Percentiles rank a stretch among this genome's conserved stretches.
These are phyloP conservation scores for Mortierella sp. DNA, from an alignment of 371 early-diverging fungal genomes.

Conservation along the genomic window DNA sequence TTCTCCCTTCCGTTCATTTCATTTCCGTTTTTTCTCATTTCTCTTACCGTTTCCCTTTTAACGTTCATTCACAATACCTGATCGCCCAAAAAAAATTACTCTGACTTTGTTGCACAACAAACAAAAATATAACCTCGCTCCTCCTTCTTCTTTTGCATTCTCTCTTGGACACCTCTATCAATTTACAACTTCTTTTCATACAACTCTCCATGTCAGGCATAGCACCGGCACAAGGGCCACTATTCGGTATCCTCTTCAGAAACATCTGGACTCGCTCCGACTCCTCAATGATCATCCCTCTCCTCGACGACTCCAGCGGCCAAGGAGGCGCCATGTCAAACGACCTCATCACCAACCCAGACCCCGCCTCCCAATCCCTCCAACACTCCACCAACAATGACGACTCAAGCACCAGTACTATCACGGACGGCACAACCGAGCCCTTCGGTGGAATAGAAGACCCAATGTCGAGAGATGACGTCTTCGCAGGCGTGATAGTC, in stretches of 20 bases:
- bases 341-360: no score
- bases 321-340: neutral
- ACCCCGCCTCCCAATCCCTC: neutral
- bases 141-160: neutral
- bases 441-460: neutral
- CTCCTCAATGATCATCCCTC: neutral
- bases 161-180: neutral
- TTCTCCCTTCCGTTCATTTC: no score
- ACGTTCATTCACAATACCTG: neutral
- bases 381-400: neutral
- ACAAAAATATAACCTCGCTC: neutral
- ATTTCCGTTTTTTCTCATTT: no score
- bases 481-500: slow-evolving; percentile 29
- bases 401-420: no score
- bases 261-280: neutral
- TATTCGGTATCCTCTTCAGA: neutral
- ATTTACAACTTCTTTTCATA: neutral
- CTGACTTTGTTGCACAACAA: no score
- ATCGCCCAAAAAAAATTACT: neutral
- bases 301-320: neutral
- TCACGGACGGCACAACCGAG: no score
- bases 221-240: neutral
- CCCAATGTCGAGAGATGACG: slow-evolving; percentile 12
- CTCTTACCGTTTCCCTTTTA: no score
- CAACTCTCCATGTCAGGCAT: neutral